Evolutionary conservation across 495 filamentous ascomycete species (phyloP), one percentile per base, ranked within the genome.

Genomic region (Aspergillus conjunctus): DNA sequence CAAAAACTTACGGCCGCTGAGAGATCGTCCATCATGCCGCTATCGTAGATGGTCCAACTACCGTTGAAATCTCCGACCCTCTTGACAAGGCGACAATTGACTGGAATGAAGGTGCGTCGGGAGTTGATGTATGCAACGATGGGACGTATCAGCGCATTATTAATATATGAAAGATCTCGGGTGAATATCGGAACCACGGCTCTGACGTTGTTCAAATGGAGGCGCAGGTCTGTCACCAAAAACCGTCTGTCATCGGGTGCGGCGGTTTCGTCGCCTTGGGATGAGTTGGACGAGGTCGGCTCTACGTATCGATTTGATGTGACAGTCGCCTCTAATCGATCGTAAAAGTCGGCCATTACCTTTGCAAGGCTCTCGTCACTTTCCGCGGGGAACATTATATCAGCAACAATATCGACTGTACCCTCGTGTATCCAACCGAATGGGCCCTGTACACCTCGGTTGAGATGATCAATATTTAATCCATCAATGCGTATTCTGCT

Each of bases 81-180:
- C 76, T 98, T 98, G 61, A 96, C 89, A 55, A 98, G 89, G 54
- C 93, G 90, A 76, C 94, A 98, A 59, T 88, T 89, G 68, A 98
- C 88, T 10, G 94, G 95, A 50, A 98, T 98, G 69, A 96, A 97
- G 0, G 92, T 93, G 66, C 86, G 87, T 69, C 89, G 86, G 32
- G 91, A 91, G 73, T 98, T 98, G 75, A 98, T 97, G 68, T 97
- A 98, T 1, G 94, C 95, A n/a, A 98, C 94, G 56, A 98, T 98
- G 15, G 94, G 94, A 26, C 94, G 85, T 43, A 98, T 88, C 7
- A 98, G 85, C 3, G 94, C 94, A 68, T 93, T 93, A 73, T 97
- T 98, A 61, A 96, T 90, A 73, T 98, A 98, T 33, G 91, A 94
- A 14, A 98, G 81, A 71, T 97, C 89, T 56, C 81, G 84, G 22